phyloP scores from a whole-genome alignment of 352 stramenopile genomes.

The Peronospora farinosa region DNA sequence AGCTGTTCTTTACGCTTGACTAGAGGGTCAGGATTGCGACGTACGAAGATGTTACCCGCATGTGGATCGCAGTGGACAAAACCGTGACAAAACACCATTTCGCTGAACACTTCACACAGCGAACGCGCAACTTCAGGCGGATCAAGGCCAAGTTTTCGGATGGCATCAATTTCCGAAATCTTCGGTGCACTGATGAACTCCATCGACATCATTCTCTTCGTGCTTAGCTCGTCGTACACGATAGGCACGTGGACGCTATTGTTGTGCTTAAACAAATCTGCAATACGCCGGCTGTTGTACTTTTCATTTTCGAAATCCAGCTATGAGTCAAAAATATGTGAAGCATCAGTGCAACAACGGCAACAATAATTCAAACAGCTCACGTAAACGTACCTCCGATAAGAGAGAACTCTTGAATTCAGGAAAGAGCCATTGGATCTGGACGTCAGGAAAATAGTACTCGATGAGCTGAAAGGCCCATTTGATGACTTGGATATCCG shows the following conservation, averaged over 20 bases:
- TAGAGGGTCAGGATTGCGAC: constrained; percentile 42
- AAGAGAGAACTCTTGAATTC: constrained; percentile 87
- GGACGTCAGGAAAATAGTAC: constrained; percentile 89
- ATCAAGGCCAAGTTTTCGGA: constrained; percentile 75
- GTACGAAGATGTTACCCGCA: constrained; percentile 90
- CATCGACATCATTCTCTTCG: constrained; percentile 93
- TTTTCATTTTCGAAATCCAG: constrained; percentile 86
- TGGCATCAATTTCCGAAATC: constrained; percentile 85
- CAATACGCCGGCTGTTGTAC: constrained; percentile 65
- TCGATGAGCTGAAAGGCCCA: constrained; percentile 52
- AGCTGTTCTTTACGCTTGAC: constrained; percentile 77
- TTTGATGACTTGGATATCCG: constrained; percentile 70
- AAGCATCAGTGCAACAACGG: background rate
- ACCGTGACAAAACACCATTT: constrained; percentile 92
- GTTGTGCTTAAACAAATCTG: constrained; percentile 49
- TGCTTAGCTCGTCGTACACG: constrained; percentile 82
- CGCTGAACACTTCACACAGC: constrained; percentile 90
- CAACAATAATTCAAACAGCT: background rate
- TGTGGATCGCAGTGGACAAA: constrained; percentile 97
- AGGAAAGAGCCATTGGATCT: constrained; percentile 91
- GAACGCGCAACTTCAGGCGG: constrained; percentile 75
- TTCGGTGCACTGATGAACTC: constrained; percentile 94
- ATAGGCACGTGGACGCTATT: constrained; percentile 71
- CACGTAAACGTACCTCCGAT: constrained; percentile 42
- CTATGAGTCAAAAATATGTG: constrained; percentile 23